Percentiles rank a stretch among this genome's conserved stretches.
Conservation (phyloP, 495 filamentous ascomycete genomes). For the Xylaria cubensis region DNA sequence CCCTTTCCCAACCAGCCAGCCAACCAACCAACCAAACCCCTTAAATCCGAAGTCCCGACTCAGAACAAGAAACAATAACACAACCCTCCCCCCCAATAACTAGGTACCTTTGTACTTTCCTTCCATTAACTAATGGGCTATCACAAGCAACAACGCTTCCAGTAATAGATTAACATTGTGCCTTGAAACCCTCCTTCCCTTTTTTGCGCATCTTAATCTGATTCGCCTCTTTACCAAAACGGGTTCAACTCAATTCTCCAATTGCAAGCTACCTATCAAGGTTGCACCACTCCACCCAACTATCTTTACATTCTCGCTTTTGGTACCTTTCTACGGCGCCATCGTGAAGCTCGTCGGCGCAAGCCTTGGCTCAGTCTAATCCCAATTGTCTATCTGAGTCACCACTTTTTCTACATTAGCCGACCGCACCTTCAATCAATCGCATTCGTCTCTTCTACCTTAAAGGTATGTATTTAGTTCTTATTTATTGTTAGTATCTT, state of each 20-base stretch:
- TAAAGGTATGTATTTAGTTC: slow-evolving; percentile 12
- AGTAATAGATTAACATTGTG: slow-evolving; percentile 28
- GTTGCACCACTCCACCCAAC: slow-evolving; percentile 14
- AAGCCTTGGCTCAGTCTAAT: background rate
- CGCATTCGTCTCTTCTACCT: background rate
- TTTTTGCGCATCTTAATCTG: slow-evolving; percentile 15
- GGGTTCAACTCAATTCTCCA: slow-evolving; percentile 24
- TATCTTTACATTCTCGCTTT: background rate
- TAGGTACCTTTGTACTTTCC: slow-evolving; percentile 30
- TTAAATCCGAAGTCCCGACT: slow-evolving; percentile 32
- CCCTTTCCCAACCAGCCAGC: slow-evolving; percentile 44
- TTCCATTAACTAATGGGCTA: slow-evolving; percentile 24
- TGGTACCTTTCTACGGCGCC: slow-evolving; percentile 12
- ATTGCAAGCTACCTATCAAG: slow-evolving; percentile 8
- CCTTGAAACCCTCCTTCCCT: slow-evolving; percentile 15
- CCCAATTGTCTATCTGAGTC: background rate
- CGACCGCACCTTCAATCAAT: background rate
- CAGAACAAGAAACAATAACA: slow-evolving; percentile 26
- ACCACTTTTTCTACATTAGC: background rate
- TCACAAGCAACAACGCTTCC: slow-evolving; percentile 24
- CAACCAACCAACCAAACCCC: slow-evolving; percentile 33
- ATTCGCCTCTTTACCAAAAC: slow-evolving; percentile 33
- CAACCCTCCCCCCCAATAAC: slow-evolving; percentile 4
- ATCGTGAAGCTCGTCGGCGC: slow-evolving; percentile 30
- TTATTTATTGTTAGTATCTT: background rate